A percentile compares a stretch with the other conserved stretches of the same genome.
phyloP scores from a whole-genome alignment of 192 early-diverging fungal species.

The Podila clonocystis region DNA sequence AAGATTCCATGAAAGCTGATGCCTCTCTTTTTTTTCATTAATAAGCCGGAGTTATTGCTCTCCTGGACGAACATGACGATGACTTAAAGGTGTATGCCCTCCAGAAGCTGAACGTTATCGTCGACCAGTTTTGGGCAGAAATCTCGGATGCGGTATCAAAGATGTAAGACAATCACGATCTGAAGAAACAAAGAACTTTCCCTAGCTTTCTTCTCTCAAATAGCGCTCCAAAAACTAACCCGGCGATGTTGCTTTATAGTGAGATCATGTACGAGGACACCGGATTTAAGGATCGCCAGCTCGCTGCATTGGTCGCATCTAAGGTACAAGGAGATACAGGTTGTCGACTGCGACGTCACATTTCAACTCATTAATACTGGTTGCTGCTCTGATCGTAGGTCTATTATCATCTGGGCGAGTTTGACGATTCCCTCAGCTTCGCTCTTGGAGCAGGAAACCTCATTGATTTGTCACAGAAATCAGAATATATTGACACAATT shows the following conservation, averaged over 20 bases:
- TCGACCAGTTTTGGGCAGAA: constrained; percentile 98
- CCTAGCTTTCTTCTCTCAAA: background rate
- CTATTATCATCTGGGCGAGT: constrained; percentile 97
- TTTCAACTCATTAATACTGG: too few relatives aligned
- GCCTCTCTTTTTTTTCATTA: background rate
- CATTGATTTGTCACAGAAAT: constrained; percentile 84
- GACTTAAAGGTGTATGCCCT: constrained; percentile 95
- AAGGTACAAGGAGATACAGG: constrained; percentile 66
- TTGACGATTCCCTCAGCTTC: constrained; percentile 95
- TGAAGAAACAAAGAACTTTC: background rate
- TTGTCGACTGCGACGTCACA: too few relatives aligned
- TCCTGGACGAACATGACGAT: constrained; percentile 93
- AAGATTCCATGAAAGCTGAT: background rate
- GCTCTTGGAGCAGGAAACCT: constrained; percentile 92
- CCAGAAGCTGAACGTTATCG: constrained; percentile 86
- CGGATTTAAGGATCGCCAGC: constrained; percentile 81
- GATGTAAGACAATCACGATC: constrained; percentile 69
- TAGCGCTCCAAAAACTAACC: background rate
- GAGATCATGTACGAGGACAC: constrained; percentile 96
- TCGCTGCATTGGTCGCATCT: constrained; percentile 96
- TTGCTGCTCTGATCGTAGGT: constrained; percentile 61
- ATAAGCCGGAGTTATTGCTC: constrained; percentile 88
- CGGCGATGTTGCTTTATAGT: constrained; percentile 54
- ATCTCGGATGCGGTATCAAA: constrained; percentile 92
- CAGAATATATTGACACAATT: constrained; percentile 94